Base-by-base conservation (phyloP, 257 asterid species). In the Paulownia fortunei region DNA sequence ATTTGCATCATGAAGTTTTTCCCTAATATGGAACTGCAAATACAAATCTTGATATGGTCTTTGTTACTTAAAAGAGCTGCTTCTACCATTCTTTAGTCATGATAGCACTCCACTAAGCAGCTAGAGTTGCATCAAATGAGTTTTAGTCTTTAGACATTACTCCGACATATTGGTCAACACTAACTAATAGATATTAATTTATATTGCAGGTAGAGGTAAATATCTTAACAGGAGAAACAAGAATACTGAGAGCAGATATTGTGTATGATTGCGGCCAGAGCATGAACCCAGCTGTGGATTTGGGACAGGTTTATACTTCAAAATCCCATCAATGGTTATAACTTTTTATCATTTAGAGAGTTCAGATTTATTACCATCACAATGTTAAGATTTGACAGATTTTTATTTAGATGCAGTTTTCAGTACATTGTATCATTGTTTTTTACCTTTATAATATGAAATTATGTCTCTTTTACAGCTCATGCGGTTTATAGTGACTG, bases 231-330 rank as follows among this genome's bases (percentile, higher is more conserved):
- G 92, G 97, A 82, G 94, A 89, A 77, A 88, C 92, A 30, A 84
- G 77, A 51, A 82, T 85, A 64, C 59, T 89, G 82, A 84, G 75
- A 78, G 56, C 90, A 15, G 90, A 91, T 80, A 84, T 91, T 18
- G 61, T 89, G 55, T 91, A 91, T 73, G 97, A 91, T 82, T 89
- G 92, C 46, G 97, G 97, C 70, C 94, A 85, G 83, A 91, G 94
- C 93, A 51, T 91, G 88, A 91, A 89, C 59, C 93, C 94, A 3
- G 93, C 93, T 23, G 85, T 89, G 10, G 94, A 91, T 84, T 77
- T 91, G 86, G 97, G 94, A 87, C 97, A 91, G 94, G 97, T 89
- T 51, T 36, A 16, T 47, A 2, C 60, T 42, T 75, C 63, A 32
- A 52, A 30, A 18, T 75, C 61, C 18, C 9, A 18, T 56, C 51